Evolutionary conservation across 2,329 filamentous ascomycete genomes (phyloP).

Genomic region (Pseudogymnoascus sp.): DNA sequence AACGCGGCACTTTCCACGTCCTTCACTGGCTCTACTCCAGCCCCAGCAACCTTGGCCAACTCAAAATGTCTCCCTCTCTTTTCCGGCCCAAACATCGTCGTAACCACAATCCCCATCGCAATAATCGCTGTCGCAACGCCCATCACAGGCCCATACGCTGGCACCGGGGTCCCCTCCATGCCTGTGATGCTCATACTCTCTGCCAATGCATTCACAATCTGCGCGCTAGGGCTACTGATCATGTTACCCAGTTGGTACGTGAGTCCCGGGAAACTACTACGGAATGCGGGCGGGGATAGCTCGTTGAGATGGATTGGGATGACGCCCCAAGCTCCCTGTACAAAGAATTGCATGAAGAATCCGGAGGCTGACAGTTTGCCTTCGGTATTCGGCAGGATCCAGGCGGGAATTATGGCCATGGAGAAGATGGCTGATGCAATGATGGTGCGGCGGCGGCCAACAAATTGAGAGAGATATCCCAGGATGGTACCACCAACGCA

Average conservation of each 20-base stretch:
- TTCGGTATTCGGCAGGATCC: constrained; percentile 58
- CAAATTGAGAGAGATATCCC: constrained; percentile 58
- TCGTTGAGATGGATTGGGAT: constrained; percentile 65
- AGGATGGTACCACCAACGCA: constrained; percentile 56
- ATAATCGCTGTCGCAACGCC: constrained; percentile 71
- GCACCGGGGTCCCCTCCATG: constrained; percentile 46
- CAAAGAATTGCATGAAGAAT: constrained; percentile 74
- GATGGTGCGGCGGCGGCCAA: constrained; percentile 61
- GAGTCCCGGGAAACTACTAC: constrained; percentile 58
- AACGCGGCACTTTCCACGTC: constrained; percentile 18
- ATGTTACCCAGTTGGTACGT: constrained; percentile 68
- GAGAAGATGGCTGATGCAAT: constrained; percentile 51
- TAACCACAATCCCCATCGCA: constrained; percentile 51
- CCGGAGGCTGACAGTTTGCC: constrained; percentile 63
- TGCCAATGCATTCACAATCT: constrained; percentile 68
- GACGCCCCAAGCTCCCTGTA: constrained; percentile 64
- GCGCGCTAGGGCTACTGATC: constrained; percentile 61
- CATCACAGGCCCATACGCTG: constrained; percentile 70
- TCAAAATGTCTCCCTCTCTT: constrained; percentile 65
- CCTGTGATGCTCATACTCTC: constrained; percentile 52
- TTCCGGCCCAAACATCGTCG: constrained; percentile 54
- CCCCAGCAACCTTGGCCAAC: constrained; percentile 43
- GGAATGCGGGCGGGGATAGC: constrained; percentile 57
- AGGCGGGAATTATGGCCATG: constrained; percentile 71
- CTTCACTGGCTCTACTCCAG: constrained; percentile 23